Evolutionary conservation across 2,329 filamentous ascomycete genomes (phyloP), one percentile per base, ranked within the genome.

Genomic region (Harringtonia lauricola): DNA sequence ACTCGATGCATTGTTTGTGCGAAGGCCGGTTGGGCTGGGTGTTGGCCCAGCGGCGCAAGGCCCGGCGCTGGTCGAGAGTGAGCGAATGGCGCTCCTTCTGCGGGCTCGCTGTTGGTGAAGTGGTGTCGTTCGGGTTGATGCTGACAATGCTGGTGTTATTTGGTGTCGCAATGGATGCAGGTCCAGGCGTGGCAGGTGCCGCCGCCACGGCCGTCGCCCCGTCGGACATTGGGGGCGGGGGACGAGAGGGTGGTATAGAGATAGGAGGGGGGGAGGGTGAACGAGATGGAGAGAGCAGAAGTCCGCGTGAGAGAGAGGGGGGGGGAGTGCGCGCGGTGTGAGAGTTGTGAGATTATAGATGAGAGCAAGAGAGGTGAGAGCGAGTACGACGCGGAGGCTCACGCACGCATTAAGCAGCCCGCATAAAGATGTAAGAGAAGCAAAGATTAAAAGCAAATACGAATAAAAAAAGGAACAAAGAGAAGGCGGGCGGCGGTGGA

Each of bases 1-100:
- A 79, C 54, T 79, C 74, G 54, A 79, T 79, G 63, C 75, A 79
- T 29, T 71, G 67, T 59, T 76, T 76, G 59, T 79, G 75, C 22
- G 71, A 74, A 8, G 75, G 75, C 2, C 75, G 70, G 22, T 71
- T 66, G 14, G 68, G 59, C 54, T 79, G 75, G 34, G 64, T 64
- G 52, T 74, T 73, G 21, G 74, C 75, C 75, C 75, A 79, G 49
- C 71, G 66, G 21, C 75, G 72, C 41, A 79, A 64, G 22, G 74
- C 72, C 49, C 75, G 73, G 29, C 75, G 74, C 57, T 79, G 75
- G 54, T 79, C 74, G 46, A 79, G 72, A 19, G 75, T 78, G 42
- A 79, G 60, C 2, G 74, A 78, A 51, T 78, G 72, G 10, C 75
- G 72, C 58, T 79, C 74, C 49, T 64, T 68, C 39, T 58, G 48